phyloP scores from a whole-genome alignment of 768 basidiomycete genomes.

The Podaxis carcinomalis region DNA sequence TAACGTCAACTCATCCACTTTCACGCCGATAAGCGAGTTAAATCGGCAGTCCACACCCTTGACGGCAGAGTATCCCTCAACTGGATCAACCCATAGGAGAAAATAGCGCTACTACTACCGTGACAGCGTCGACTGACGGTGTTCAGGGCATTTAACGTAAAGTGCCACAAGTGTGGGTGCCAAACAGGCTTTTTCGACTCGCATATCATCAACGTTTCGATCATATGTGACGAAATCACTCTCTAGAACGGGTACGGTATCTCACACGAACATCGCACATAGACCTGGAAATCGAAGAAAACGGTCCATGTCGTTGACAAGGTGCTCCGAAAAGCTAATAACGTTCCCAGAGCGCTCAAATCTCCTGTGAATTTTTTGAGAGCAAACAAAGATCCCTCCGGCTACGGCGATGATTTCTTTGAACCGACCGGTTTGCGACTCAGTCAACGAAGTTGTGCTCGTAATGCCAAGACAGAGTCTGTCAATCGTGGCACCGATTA shows the following conservation, averaged over 20 bases:
- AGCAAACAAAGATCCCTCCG: not conserved
- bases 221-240: not conserved
- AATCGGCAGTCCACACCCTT: not conserved
- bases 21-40: not conserved
- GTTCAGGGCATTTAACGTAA: not conserved
- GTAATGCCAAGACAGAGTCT: not conserved
- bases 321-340: not conserved
- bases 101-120: not conserved
- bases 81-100: not conserved
- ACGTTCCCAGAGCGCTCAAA: not conserved
- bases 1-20: not conserved
- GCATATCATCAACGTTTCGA: not conserved
- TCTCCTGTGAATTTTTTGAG: not conserved
- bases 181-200: not conserved
- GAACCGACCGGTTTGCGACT: not conserved
- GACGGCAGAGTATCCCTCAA: not conserved
- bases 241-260: not conserved
- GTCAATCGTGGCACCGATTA: not conserved
- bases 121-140: not conserved
- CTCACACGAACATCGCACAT: conserved; percentile 1
- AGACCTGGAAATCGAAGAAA: not conserved
- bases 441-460: not conserved
- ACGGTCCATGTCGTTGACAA: not conserved
- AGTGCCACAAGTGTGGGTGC: not conserved
- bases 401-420: not conserved